Evolutionary conservation across 2,329 filamentous ascomycete genomes (phyloP).

Genomic region (Pseudocercospora musae): DNA sequence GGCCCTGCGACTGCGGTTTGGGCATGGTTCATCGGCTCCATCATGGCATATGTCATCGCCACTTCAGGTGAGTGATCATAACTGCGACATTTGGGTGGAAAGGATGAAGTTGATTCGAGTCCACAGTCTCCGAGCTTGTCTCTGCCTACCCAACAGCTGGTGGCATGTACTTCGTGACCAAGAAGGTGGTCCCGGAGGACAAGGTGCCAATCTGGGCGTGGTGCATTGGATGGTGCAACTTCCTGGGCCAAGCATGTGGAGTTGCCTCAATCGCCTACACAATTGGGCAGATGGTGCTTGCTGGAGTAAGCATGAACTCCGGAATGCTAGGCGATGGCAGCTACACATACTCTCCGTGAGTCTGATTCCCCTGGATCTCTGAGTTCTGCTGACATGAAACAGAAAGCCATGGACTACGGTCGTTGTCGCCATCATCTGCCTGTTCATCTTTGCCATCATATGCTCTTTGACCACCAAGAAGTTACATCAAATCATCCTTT

Average conservation of each 20-base stretch:
- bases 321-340: slow-evolving; percentile 44
- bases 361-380: neutral
- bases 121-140: slow-evolving; percentile 59
- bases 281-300: slow-evolving; percentile 62
- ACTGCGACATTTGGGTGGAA: neutral
- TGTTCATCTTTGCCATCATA: slow-evolving; percentile 57
- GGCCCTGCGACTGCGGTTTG: slow-evolving; percentile 63
- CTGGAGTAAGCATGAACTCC: slow-evolving; percentile 61
- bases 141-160: slow-evolving; percentile 65
- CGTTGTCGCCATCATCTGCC: slow-evolving; percentile 53
- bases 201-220: slow-evolving; percentile 62
- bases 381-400: slow-evolving; percentile 7
- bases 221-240: slow-evolving; percentile 63
- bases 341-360: slow-evolving; percentile 58
- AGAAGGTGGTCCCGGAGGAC: slow-evolving; percentile 57
- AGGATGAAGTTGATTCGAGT: neutral
- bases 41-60: slow-evolving; percentile 63
- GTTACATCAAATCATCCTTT: slow-evolving; percentile 58
- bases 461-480: slow-evolving; percentile 61
- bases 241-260: slow-evolving; percentile 62
- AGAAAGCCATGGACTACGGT: slow-evolving; percentile 60
- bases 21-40: slow-evolving; percentile 63
- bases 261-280: slow-evolving; percentile 62
- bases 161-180: slow-evolving; percentile 67
- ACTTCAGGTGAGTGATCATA: slow-evolving; percentile 48